Conservation (phyloP, 78 protist genomes). For the Thecamonas trahens region DNA sequence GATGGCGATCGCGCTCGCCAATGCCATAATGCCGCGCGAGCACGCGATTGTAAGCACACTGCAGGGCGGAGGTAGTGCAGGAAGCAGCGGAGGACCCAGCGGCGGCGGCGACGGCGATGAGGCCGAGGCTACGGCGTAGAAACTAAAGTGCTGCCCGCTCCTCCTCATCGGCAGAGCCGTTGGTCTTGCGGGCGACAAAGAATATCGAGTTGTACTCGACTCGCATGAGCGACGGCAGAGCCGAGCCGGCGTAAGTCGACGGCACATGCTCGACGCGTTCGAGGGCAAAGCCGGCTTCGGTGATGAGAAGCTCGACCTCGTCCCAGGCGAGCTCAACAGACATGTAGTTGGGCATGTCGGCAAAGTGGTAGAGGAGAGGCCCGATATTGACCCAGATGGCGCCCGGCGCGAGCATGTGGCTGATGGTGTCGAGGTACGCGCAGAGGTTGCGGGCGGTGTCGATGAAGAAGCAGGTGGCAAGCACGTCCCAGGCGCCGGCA, state of each 20-base stretch:
- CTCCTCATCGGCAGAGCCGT: too few species aligned
- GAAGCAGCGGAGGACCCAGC: too few species aligned
- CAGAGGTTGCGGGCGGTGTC: slow-evolving; percentile 74
- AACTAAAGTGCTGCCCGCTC: too few species aligned
- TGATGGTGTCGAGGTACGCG: slow-evolving; percentile 45
- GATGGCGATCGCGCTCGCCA: too few species aligned
- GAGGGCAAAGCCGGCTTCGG: slow-evolving; percentile 17
- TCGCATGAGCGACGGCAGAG: not conserved
- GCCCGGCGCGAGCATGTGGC: slow-evolving; percentile 17
- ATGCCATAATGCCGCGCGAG: too few species aligned
- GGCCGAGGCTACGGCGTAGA: too few species aligned
- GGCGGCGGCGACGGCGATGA: too few species aligned
- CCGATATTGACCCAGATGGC: slow-evolving; percentile 68
- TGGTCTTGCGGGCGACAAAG: not conserved
- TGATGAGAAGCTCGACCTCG: slow-evolving; percentile 35
- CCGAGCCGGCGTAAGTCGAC: too few species aligned
- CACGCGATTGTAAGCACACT: too few species aligned
- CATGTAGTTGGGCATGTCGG: slow-evolving; percentile 14
- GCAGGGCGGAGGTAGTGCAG: too few species aligned
- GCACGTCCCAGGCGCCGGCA: slow-evolving; percentile 25
- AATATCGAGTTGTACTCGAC: not conserved
- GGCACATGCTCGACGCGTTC: not conserved
- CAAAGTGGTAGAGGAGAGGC: slow-evolving; percentile 23
- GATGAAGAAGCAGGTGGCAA: slow-evolving; percentile 67
- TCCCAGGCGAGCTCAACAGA: slow-evolving; percentile 46